These are phyloP conservation scores for Rhododendron williamsianum DNA, from an alignment of 148 eudicot species.

Conservation along the genomic window DNA sequence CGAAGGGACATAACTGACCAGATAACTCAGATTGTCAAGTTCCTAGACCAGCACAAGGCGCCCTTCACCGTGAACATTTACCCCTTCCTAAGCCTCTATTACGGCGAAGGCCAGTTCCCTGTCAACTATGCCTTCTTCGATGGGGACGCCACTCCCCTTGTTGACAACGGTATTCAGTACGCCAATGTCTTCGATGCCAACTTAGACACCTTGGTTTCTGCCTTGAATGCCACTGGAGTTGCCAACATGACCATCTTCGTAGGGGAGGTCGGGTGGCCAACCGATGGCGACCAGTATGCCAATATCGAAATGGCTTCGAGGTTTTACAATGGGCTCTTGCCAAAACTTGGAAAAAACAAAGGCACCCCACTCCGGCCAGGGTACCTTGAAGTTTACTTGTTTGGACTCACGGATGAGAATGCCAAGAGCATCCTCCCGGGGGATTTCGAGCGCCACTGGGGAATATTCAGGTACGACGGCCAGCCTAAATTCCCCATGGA, in stretches of 20 bases:
- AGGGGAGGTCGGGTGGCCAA: conserved; percentile 98
- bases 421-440: conserved; percentile 74
- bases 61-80: conserved; percentile 86
- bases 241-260: conserved; percentile 54
- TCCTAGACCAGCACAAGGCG: conserved; percentile 58
- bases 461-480: conserved; percentile 55
- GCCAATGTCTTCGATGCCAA: conserved; percentile 89
- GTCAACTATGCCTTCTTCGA: conserved; percentile 84
- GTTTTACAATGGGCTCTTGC: conserved; percentile 69
- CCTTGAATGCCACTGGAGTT: conserved; percentile 49
- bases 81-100: conserved; percentile 80
- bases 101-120: conserved; percentile 62
- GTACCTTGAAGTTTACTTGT: conserved; percentile 65
- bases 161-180: conserved; percentile 51
- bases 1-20: conserved; percentile 45
- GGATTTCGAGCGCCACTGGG: conserved; percentile 90
- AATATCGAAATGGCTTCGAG: conserved; percentile 47
- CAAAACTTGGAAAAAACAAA: conserved; percentile 48
- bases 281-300: conserved; percentile 74
- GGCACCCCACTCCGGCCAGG: conserved; percentile 89
- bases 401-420: conserved; percentile 82
- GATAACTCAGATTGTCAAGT: conserved; percentile 61
- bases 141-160: conserved; percentile 42
- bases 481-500: conserved; percentile 77
- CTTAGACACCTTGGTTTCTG: conserved; percentile 72